phyloP scores from a whole-genome alignment of 1,139 yeast genomes.

The Saccharomyces hybrid region DNA sequence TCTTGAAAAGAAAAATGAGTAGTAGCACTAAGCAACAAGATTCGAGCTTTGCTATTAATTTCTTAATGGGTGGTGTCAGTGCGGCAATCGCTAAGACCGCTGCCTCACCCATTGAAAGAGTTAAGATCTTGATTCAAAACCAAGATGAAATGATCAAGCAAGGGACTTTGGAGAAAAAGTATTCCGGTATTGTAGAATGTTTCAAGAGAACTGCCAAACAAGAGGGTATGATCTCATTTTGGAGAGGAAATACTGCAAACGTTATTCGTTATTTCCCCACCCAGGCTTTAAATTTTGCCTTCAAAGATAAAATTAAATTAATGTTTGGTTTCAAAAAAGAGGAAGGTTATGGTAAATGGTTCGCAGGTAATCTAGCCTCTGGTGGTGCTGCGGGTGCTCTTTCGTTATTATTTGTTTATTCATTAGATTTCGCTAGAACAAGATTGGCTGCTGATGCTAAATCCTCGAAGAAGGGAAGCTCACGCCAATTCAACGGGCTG shows the following conservation, averaged over 20 bases:
- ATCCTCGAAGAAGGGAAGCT: conserved; percentile 53
- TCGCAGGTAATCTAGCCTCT: conserved; percentile 73
- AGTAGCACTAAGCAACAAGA: conserved; percentile 4
- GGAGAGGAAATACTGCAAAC: conserved; percentile 84
- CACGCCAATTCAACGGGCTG: conserved; percentile 72
- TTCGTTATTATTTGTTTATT: conserved; percentile 66
- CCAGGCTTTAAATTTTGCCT: conserved; percentile 76
- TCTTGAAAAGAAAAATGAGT: not conserved
- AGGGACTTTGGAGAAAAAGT: conserved; percentile 61
- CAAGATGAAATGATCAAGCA: conserved; percentile 80
- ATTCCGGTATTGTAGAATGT: conserved; percentile 64
- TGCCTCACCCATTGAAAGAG: conserved; percentile 80
- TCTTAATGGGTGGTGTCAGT: conserved; percentile 77
- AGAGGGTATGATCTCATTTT: conserved; percentile 64
- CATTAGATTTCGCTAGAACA: conserved; percentile 76
- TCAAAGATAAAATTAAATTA: conserved; percentile 74
- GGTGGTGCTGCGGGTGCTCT: conserved; percentile 82
- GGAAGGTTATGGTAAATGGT: conserved; percentile 57
- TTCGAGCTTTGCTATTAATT: conserved; percentile 44
- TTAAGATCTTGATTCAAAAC: conserved; percentile 70
- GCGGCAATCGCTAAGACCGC: conserved; percentile 82
- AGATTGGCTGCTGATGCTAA: conserved; percentile 80
- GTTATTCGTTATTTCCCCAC: conserved; percentile 81
- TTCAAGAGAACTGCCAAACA: conserved; percentile 64
- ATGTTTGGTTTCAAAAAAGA: conserved; percentile 70